phyloP scores from a whole-genome alignment of 352 stramenopile genomes.

The Elongisporangium undulatum region DNA sequence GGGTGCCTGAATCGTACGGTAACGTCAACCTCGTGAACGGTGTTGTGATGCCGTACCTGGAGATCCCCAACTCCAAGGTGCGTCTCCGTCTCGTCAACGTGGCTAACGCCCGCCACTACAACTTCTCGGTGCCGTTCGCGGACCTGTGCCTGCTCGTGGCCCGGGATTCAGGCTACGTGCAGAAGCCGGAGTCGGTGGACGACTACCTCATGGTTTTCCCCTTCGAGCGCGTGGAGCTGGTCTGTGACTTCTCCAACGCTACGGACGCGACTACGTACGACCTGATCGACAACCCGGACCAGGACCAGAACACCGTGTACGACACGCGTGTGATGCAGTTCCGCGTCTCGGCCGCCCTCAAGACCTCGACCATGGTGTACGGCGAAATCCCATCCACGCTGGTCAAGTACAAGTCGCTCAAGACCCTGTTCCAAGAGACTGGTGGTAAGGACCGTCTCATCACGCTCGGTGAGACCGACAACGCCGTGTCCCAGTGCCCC shows the following conservation, averaged over 20 bases:
- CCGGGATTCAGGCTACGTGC: constrained; percentile 61
- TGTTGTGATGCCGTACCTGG: constrained; percentile 66
- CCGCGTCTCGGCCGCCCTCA: constrained; percentile 29
- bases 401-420: constrained; percentile 44
- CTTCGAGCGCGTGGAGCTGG: constrained; percentile 51
- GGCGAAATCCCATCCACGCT: constrained; percentile 30
- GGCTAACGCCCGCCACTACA: constrained; percentile 72
- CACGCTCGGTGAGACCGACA: constrained; percentile 40
- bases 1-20: constrained; percentile 63
- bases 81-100: constrained; percentile 55
- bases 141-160: constrained; percentile 56
- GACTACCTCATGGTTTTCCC: constrained; percentile 39
- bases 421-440: constrained; percentile 31
- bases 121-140: constrained; percentile 62
- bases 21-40: constrained; percentile 62
- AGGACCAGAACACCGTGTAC: constrained; percentile 41
- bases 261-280: constrained; percentile 40
- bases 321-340: constrained; percentile 47
- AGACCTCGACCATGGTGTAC: constrained; percentile 35
- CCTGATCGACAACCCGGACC: constrained; percentile 31
- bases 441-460: constrained; percentile 49
- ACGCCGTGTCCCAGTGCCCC: too few relatives aligned
- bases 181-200: constrained; percentile 16
- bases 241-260: constrained; percentile 51
- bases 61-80: constrained; percentile 52